These are phyloP conservation scores for Pythium brachiatum DNA, from an alignment of 352 stramenopile genomes.

Conservation along the genomic window DNA sequence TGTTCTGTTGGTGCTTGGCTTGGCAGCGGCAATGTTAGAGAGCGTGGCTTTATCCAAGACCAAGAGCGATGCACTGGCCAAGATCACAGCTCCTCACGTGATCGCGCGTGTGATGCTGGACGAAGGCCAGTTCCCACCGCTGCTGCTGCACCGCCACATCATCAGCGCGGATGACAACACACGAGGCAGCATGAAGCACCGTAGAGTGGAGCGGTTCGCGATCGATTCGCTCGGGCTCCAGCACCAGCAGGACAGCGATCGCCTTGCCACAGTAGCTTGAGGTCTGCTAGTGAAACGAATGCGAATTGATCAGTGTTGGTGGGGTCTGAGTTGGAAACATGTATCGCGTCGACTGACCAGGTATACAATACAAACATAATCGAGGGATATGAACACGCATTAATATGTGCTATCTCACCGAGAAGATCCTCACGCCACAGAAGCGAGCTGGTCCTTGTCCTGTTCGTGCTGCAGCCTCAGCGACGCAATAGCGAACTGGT, in stretches of 20 bases:
- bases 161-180: not conserved
- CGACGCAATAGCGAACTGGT: not conserved
- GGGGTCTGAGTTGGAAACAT: too few relatives aligned
- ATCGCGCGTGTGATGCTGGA: not conserved
- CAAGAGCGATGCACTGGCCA: not conserved
- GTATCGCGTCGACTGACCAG: too few relatives aligned
- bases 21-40: not conserved
- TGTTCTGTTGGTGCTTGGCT: not conserved
- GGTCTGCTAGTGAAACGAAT: too few relatives aligned
- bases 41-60: not conserved
- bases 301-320: too few relatives aligned
- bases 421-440: not conserved
- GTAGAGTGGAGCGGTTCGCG: not conserved
- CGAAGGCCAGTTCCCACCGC: not conserved
- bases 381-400: too few relatives aligned
- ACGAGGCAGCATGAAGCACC: not conserved
- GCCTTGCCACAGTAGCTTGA: not conserved
- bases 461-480: not conserved
- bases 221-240: not conserved
- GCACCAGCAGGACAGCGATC: not conserved
- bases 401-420: too few relatives aligned
- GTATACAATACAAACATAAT: too few relatives aligned
- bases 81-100: not conserved
- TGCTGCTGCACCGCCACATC: slow-evolving; percentile 2
- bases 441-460: not conserved